Percentiles rank a stretch among this genome's conserved stretches.
Conservation (phyloP, 2,329 filamentous ascomycete species). For the Fragosphaeria purpurea region DNA sequence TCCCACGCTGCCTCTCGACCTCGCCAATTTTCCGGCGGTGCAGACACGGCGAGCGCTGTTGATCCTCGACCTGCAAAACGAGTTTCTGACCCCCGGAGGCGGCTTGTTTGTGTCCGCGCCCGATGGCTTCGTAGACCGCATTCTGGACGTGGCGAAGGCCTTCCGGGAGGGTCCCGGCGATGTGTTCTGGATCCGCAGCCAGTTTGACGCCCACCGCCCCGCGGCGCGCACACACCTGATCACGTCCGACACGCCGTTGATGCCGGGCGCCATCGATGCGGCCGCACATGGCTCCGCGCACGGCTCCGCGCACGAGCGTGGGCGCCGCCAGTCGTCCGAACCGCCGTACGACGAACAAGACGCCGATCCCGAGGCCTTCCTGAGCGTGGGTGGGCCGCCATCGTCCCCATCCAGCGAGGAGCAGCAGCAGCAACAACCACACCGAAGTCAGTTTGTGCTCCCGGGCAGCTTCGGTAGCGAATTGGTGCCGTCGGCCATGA, state of each 20-base stretch:
- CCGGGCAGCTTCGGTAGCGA: slow-evolving; percentile 35
- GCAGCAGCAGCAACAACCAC: slow-evolving; percentile 16
- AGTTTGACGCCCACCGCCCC: slow-evolving; percentile 55
- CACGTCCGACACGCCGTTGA: slow-evolving; percentile 24
- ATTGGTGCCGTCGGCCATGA: slow-evolving; percentile 32
- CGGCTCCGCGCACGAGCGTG: neutral
- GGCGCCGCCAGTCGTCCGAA: slow-evolving; percentile 1
- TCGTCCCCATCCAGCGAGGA: slow-evolving; percentile 7
- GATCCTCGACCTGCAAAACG: slow-evolving; percentile 80
- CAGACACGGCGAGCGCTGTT: slow-evolving; percentile 61
- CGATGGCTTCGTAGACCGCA: slow-evolving; percentile 55
- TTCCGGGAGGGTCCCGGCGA: slow-evolving; percentile 64
- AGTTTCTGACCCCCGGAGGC: slow-evolving; percentile 64
- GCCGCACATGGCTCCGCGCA: no score
- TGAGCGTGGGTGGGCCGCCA: slow-evolving; percentile 11
- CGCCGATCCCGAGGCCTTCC: slow-evolving; percentile 28
- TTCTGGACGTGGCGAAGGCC: slow-evolving; percentile 54
- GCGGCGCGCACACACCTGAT: slow-evolving; percentile 44
- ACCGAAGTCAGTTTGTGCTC: slow-evolving; percentile 27
- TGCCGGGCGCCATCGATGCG: neutral
- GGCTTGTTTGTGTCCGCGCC: slow-evolving; percentile 56
- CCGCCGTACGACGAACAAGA: slow-evolving; percentile 22
- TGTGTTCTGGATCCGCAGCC: slow-evolving; percentile 77
- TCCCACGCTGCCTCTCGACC: slow-evolving; percentile 47
- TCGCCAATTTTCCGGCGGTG: slow-evolving; percentile 44